Percentiles rank a stretch among this genome's conserved stretches.
phyloP scores from a whole-genome alignment of 2,329 filamentous ascomycete species.

The Drechslerella dactyloides region DNA sequence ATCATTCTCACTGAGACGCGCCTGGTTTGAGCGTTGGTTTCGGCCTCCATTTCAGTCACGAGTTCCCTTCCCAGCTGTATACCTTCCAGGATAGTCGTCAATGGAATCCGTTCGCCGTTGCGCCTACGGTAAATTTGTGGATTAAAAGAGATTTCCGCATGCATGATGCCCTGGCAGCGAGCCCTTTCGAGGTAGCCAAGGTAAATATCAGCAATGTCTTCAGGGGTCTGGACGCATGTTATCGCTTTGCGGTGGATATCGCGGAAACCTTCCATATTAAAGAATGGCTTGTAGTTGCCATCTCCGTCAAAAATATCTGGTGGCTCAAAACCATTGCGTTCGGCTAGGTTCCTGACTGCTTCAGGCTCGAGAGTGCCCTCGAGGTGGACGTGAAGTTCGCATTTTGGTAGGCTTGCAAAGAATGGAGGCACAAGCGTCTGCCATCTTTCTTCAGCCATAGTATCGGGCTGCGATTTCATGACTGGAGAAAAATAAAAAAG shows the following conservation, averaged over 20 bases:
- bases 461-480: too few relatives aligned
- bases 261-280: conserved; percentile 77
- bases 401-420: conserved; percentile 64
- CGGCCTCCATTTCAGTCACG: neutral
- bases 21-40: too few relatives aligned
- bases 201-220: conserved; percentile 76
- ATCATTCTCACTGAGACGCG: conserved; percentile 65
- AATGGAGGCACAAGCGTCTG: too few relatives aligned
- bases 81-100: conserved; percentile 69
- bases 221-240: conserved; percentile 68
- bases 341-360: conserved; percentile 73
- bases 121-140: conserved; percentile 75
- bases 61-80: conserved; percentile 69
- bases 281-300: conserved; percentile 68
- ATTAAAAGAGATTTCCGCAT: conserved; percentile 82
- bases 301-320: conserved; percentile 57
- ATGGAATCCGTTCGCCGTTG: conserved; percentile 65
- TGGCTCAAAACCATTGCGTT: conserved; percentile 70
- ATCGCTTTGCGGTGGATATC: conserved; percentile 80
- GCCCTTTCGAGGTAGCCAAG: conserved; percentile 74
- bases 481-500: too few relatives aligned
- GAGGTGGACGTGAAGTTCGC: conserved; percentile 81
- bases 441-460: too few relatives aligned
- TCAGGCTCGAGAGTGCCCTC: conserved; percentile 75
- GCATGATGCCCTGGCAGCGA: conserved; percentile 69